These are phyloP conservation scores for Aspergillus fumigatiaffinis DNA, from an alignment of 2,329 filamentous ascomycete species.

Conservation along the genomic window DNA sequence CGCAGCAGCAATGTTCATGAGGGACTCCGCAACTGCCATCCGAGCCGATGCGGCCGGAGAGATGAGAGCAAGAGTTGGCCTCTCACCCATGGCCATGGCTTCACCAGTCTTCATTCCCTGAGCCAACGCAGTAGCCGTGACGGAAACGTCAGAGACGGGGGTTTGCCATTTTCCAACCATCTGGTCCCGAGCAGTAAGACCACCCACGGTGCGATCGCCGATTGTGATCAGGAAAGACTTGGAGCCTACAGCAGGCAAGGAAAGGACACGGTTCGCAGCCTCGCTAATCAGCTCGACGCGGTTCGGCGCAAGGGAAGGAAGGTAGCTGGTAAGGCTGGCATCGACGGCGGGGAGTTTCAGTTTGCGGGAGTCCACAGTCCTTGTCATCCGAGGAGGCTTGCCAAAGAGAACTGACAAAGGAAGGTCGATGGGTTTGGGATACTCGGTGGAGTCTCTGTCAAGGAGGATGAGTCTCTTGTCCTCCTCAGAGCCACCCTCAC, in stretches of 20 bases:
- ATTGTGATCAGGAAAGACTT: slow-evolving; percentile 98
- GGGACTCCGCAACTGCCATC: slow-evolving; percentile 91
- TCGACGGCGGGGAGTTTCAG: slow-evolving; percentile 69
- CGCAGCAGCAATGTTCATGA: slow-evolving; percentile 88
- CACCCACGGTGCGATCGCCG: slow-evolving; percentile 86
- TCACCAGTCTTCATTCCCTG: slow-evolving; percentile 74
- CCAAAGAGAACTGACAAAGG: slow-evolving; percentile 88
- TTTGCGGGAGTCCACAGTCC: slow-evolving; percentile 67
- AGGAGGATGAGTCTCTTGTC: slow-evolving; percentile 72
- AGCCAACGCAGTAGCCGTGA: slow-evolving; percentile 78
- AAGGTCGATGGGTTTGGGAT: slow-evolving; percentile 78
- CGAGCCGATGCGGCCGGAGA: slow-evolving; percentile 84
- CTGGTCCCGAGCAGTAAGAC: slow-evolving; percentile 82
- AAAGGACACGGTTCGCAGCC: slow-evolving; percentile 76
- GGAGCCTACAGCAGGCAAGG: slow-evolving; percentile 85
- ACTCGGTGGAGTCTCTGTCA: slow-evolving; percentile 71
- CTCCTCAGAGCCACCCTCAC: slow-evolving; percentile 61
- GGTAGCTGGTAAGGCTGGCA: slow-evolving; percentile 64
- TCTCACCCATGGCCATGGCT: slow-evolving; percentile 97
- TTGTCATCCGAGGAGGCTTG: slow-evolving; percentile 76
- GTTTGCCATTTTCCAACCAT: slow-evolving; percentile 97
- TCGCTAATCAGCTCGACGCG: slow-evolving; percentile 53
- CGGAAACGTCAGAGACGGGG: slow-evolving; percentile 88
- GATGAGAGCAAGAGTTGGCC: slow-evolving; percentile 82
- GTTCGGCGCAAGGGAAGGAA: slow-evolving; percentile 52